Evolutionary conservation across 2,329 filamentous ascomycete genomes (phyloP).

Genomic region (Apiospora hydei): DNA sequence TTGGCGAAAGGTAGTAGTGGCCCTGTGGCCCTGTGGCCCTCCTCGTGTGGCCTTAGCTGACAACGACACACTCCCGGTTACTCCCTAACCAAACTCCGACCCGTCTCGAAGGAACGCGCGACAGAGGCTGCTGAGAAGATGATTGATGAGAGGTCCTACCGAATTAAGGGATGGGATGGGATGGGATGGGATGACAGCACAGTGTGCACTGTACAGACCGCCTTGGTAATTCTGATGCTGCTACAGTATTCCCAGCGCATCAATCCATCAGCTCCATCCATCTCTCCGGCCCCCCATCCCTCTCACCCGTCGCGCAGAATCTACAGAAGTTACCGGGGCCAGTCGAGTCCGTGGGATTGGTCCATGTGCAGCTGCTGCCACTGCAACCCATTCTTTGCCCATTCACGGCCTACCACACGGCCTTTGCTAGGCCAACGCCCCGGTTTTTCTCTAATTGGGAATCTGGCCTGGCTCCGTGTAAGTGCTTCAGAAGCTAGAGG

Average conservation of each 20-base stretch:
- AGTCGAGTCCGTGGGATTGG: slow-evolving; percentile 9
- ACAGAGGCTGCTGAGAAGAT: background rate
- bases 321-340: background rate
- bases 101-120: background rate
- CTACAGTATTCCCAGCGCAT: slow-evolving; percentile 17
- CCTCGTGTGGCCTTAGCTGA: slow-evolving; percentile 5
- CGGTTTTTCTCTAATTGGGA: slow-evolving; percentile 17
- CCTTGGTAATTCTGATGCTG: background rate
- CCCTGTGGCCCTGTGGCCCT: background rate
- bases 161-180: background rate
- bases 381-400: background rate
- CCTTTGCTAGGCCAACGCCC: slow-evolving; percentile 21
- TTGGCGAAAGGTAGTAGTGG: slow-evolving; percentile 1
- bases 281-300: slow-evolving; percentile 15
- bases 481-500: slow-evolving; percentile 19
- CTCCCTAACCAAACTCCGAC: slow-evolving; percentile 8
- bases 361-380: slow-evolving; percentile 6
- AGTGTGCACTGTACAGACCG: slow-evolving; percentile 14
- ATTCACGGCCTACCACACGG: slow-evolving; percentile 8
- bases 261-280: slow-evolving; percentile 12
- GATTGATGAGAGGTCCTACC: background rate
- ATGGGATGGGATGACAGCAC: background rate
- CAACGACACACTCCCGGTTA: slow-evolving; percentile 1
- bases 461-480: slow-evolving; percentile 13
- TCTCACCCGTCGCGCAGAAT: slow-evolving; percentile 14